Percentiles rank a stretch among this genome's conserved stretches.
phyloP scores from a whole-genome alignment of 371 early-diverging fungal species.

The Amoeboaphelidium protococcarum region DNA sequence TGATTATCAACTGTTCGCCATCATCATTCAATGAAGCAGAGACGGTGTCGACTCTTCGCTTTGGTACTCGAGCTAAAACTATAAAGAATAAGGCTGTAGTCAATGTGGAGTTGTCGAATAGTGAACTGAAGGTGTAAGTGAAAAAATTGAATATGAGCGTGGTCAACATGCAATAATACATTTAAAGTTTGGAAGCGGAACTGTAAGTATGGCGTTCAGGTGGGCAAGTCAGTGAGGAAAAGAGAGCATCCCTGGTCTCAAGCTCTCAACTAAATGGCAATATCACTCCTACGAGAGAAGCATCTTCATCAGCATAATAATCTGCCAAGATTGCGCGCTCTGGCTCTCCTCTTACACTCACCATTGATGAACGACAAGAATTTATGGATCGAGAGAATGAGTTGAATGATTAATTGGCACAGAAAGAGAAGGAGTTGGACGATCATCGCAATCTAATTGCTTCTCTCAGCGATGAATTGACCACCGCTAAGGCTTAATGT shows the following conservation, averaged over 20 bases:
- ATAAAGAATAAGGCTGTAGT: constrained; percentile 97
- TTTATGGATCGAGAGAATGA: constrained; percentile 79
- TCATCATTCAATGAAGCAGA: constrained; percentile 85
- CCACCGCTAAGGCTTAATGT: constrained; percentile 30
- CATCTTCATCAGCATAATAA: too few species aligned
- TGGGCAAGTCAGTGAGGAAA: background rate
- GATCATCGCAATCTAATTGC: constrained; percentile 7
- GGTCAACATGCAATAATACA: constrained; percentile 47
- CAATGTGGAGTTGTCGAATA: constrained; percentile 73
- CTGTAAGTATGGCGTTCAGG: constrained; percentile 56
- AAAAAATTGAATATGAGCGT: constrained; percentile 60
- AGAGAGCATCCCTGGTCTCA: too few species aligned
- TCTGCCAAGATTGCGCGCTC: too few species aligned
- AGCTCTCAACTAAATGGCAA: too few species aligned
- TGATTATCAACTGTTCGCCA: constrained; percentile 91
- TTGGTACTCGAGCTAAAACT: constrained; percentile 81
- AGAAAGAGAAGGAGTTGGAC: constrained; percentile 41
- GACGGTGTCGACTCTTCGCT: constrained; percentile 78
- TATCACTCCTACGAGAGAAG: too few species aligned
- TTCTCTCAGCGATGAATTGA: constrained; percentile 30
- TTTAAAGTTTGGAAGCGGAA: constrained; percentile 58
- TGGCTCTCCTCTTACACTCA: too few species aligned
- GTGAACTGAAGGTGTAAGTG: constrained; percentile 69
- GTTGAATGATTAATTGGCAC: constrained; percentile 58
- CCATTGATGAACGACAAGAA: constrained; percentile 75